Evolutionary conservation across 345 rosid genomes (phyloP), one percentile per base, ranked within the genome.

Genomic region (Salix arbutifolia): DNA sequence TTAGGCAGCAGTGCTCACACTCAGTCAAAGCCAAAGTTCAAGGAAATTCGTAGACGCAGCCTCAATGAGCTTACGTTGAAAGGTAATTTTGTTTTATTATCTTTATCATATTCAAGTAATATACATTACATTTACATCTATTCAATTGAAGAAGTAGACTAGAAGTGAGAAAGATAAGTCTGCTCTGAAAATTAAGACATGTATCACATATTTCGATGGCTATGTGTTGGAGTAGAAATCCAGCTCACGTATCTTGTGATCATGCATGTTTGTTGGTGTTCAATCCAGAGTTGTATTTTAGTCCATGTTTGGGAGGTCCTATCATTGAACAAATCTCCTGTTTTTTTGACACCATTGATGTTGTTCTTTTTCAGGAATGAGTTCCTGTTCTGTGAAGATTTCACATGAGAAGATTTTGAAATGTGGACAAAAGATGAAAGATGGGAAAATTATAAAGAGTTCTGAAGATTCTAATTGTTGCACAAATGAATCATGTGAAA

Each of bases 1-100:
- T 46, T 67, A n/a, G 69, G 70, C 60, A 33, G 71, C 74, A 42
- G 31, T 48, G 64, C 73, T 61, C 72, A 42, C 68, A 5, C 69
- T 79, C 58, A 56, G 50, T 65, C 68, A 46, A 82, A 76, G 71
- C 74, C 74, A 25, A 86, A 82, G 75, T 50, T 30, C 75, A 86
- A 83, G 74, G 83, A 81, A 87, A 79, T 71, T 72, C 84, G 84
- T 33, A 82, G 77, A 35, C 91, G 86, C 42, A 87, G 87, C 82
- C 87, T 88, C 72, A 76, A 77, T 77, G 88, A 87, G 80, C 72
- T 87, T 46, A 74, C 88, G 5, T 26, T 64, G 31, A 84, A 70
- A 85, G 90, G 91, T 87, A 86, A 65, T 56, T 46, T 26, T n/a
- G 50, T 14, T 72, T 7, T 72, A 28, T 21, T 56, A 60, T 56